A percentile compares a stretch with the other conserved stretches of the same genome.
These are phyloP conservation scores for Ustilago loliicola DNA, from an alignment of 1,284 basidiomycete species.

Conservation along the genomic window DNA sequence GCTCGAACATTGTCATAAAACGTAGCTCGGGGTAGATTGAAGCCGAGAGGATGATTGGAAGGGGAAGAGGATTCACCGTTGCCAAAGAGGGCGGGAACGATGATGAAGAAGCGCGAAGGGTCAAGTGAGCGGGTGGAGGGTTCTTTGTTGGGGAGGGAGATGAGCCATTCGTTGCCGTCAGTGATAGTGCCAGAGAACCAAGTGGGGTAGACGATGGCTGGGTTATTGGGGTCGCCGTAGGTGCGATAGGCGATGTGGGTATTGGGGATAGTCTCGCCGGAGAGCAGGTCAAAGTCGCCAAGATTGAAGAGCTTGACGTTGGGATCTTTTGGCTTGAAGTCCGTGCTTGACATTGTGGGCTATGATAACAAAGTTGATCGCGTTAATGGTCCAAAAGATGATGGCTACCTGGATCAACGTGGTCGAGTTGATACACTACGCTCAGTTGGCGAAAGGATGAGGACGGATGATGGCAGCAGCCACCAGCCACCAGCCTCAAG, in stretches of 20 bases:
- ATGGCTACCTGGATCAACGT: too few species aligned
- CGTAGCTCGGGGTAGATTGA: slow-evolving; percentile 38
- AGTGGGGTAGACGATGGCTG: slow-evolving; percentile 58
- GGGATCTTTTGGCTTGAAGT: slow-evolving; percentile 16
- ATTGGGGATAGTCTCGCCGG: slow-evolving; percentile 32
- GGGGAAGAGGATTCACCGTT: slow-evolving; percentile 57
- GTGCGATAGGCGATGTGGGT: slow-evolving; percentile 61
- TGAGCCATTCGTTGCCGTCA: slow-evolving; percentile 55
- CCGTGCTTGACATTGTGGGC: background rate
- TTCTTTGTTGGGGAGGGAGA: slow-evolving; percentile 21
- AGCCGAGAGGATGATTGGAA: slow-evolving; percentile 44
- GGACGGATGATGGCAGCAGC: background rate
- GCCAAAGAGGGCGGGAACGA: slow-evolving; percentile 61
- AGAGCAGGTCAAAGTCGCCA: slow-evolving; percentile 52
- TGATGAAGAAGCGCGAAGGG: slow-evolving; percentile 58
- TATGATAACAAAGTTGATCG: too few species aligned
- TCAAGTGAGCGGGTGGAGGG: slow-evolving; percentile 39
- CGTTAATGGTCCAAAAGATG: too few species aligned
- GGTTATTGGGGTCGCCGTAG: slow-evolving; percentile 42
- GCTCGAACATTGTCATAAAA: slow-evolving; percentile 56
- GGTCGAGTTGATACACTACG: too few species aligned
- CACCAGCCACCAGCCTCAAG: too few species aligned
- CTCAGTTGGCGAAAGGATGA: too few species aligned
- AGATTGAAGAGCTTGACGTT: slow-evolving; percentile 39
- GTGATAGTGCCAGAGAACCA: slow-evolving; percentile 60